These are phyloP conservation scores for Paradendryphiella salina DNA, from an alignment of 2,329 filamentous ascomycete species.

Conservation along the genomic window DNA sequence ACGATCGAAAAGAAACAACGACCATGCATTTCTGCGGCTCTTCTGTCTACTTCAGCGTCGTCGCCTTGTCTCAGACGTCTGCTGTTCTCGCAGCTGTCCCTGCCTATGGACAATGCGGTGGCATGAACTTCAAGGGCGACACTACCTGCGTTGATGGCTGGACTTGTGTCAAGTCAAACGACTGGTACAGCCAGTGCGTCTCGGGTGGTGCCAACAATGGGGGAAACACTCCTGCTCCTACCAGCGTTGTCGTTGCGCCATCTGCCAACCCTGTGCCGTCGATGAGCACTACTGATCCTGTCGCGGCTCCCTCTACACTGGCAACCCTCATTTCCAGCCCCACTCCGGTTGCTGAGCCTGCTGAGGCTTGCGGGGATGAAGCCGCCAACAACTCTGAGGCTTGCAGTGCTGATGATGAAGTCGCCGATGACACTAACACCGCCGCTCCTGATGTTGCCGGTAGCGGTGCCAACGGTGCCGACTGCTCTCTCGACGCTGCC, in stretches of 20 bases:
- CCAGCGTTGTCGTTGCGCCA: constrained; percentile 4
- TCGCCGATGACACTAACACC: background rate
- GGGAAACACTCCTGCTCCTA: constrained; percentile 4
- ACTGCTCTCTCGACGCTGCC: constrained; percentile 55
- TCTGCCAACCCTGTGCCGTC: constrained; percentile 10
- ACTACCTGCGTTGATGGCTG: constrained; percentile 47
- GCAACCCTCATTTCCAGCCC: background rate
- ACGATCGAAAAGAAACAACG: background rate
- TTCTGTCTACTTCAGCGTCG: constrained; percentile 33
- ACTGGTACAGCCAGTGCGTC: constrained; percentile 54
- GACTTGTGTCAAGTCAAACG: constrained; percentile 48
- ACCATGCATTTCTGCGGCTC: constrained; percentile 29
- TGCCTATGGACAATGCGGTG: constrained; percentile 53
- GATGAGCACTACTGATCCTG: constrained; percentile 12
- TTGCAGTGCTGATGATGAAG: constrained; percentile 7
- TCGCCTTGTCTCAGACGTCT: constrained; percentile 33
- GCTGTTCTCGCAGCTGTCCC: constrained; percentile 35
- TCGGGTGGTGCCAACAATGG: constrained; percentile 4
- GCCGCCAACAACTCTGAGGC: constrained; percentile 7
- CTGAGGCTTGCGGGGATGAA: background rate
- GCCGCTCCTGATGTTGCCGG: constrained; percentile 17
- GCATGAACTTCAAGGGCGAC: constrained; percentile 47
- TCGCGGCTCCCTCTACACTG: constrained; percentile 9
- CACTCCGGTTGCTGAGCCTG: background rate
- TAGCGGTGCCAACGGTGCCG: constrained; percentile 24